Conservation (phyloP, 2,329 filamentous ascomycete genomes). For the Microsporum canis region DNA sequence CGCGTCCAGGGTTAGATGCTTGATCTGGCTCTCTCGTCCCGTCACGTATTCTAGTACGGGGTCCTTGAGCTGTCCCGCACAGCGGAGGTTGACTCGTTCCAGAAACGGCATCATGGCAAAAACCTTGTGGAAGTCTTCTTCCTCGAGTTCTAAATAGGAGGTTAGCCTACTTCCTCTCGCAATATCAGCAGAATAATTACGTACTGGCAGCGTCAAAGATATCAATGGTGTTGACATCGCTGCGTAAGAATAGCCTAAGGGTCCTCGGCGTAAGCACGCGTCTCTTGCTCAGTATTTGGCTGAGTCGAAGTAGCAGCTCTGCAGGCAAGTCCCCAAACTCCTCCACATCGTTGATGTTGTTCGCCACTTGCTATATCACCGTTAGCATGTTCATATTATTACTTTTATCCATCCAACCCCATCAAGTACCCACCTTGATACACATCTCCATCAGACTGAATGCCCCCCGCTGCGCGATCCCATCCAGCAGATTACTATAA, state of each 20-base stretch:
- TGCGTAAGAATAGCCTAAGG: slow-evolving; percentile 38
- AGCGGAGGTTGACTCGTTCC: slow-evolving; percentile 61
- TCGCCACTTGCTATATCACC: slow-evolving; percentile 42
- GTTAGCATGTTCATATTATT: no score
- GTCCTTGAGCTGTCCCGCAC: slow-evolving; percentile 88
- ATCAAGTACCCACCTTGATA: slow-evolving; percentile 37
- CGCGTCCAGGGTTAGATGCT: slow-evolving; percentile 66
- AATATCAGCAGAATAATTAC: slow-evolving; percentile 16
- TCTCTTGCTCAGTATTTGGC: slow-evolving; percentile 54
- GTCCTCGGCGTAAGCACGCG: slow-evolving; percentile 43
- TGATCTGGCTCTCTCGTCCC: slow-evolving; percentile 57
- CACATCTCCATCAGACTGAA: slow-evolving; percentile 44
- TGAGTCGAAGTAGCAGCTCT: slow-evolving; percentile 45
- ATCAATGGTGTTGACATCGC: slow-evolving; percentile 45
- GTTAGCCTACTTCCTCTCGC: slow-evolving; percentile 7
- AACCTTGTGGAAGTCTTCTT: slow-evolving; percentile 67
- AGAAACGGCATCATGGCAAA: slow-evolving; percentile 63
- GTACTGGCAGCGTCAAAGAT: slow-evolving; percentile 51
- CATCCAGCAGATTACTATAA: slow-evolving; percentile 77
- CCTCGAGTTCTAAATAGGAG: slow-evolving; percentile 47
- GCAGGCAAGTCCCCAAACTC: slow-evolving; percentile 54
- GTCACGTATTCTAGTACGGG: slow-evolving; percentile 69
- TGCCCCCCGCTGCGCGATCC: slow-evolving; percentile 39
- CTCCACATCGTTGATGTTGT: slow-evolving; percentile 53
- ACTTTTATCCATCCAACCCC: not conserved